Evolutionary conservation across 768 basidiomycete species (phyloP).

Genomic region (Mycena rosella): DNA sequence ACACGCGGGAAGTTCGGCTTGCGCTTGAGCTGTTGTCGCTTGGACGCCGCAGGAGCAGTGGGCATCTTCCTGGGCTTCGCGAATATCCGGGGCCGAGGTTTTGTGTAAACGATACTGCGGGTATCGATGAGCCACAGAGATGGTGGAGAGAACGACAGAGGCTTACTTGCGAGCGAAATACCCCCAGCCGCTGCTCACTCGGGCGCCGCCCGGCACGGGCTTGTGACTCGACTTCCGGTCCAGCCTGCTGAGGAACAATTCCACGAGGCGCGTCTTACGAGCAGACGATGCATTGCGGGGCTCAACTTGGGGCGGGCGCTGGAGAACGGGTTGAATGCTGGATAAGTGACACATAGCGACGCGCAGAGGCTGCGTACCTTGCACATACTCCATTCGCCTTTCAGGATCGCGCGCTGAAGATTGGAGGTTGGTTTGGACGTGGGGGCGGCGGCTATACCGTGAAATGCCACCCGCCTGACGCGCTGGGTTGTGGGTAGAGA

Average conservation of each 20-base stretch:
- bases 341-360: not conserved
- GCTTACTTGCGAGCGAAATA: constrained; percentile 20
- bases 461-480: constrained; percentile 17
- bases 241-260: not conserved
- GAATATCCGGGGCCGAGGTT: not conserved
- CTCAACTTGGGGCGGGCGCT: constrained; percentile 6
- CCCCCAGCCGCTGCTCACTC: not conserved
- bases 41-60: too few relatives aligned
- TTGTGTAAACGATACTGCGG: constrained; percentile 10
- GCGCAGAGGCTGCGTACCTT: not conserved
- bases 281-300: not conserved
- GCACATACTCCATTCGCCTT: constrained; percentile 21
- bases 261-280: not conserved
- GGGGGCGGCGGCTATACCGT: constrained; percentile 10
- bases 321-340: not conserved
- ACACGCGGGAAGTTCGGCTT: not conserved
- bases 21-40: not conserved
- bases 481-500: not conserved
- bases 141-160: not conserved
- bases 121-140: not conserved
- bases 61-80: not conserved
- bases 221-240: too few relatives aligned
- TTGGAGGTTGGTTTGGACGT: constrained; percentile 21
- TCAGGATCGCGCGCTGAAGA: not conserved
- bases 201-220: too few relatives aligned